Conservation (phyloP, 225 moss, liverwort and hornwort genomes). For the Lunularia cruciata region DNA sequence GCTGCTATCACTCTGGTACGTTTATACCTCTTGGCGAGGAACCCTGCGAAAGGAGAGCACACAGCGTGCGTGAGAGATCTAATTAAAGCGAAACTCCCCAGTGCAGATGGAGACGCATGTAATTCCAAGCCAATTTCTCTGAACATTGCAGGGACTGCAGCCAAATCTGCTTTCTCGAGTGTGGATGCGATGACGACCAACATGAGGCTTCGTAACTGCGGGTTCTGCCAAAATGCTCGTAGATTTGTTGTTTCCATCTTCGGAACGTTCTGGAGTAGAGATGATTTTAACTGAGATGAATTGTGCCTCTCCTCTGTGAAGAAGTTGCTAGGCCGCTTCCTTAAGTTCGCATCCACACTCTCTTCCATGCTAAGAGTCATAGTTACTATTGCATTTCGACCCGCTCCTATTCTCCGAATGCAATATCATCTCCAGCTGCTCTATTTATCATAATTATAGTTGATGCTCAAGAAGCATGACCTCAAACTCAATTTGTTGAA, state of each 20-base stretch:
- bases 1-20: slow-evolving; percentile 61
- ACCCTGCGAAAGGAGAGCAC: slow-evolving; percentile 71
- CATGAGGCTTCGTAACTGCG: slow-evolving; percentile 37
- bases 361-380: background rate
- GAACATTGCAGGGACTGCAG: slow-evolving; percentile 69
- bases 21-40: slow-evolving; percentile 66
- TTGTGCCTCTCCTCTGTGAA: background rate
- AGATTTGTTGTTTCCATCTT: background rate
- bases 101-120: slow-evolving; percentile 52
- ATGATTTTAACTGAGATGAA: background rate
- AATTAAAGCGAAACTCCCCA: slow-evolving; percentile 65
- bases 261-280: too few relatives aligned
- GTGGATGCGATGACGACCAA: slow-evolving; percentile 74
- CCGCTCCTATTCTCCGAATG: background rate
- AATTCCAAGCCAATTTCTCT: slow-evolving; percentile 66
- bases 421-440: background rate
- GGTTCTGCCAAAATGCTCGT: slow-evolving; percentile 7
- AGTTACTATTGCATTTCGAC: background rate
- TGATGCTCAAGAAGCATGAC: background rate
- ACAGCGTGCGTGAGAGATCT: slow-evolving; percentile 66
- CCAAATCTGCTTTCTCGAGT: slow-evolving; percentile 75
- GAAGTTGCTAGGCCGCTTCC: background rate
- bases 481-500: background rate
- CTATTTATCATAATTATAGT: background rate
- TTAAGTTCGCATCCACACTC: background rate